phyloP scores from a whole-genome alignment of 306 rosid species.

The Coriaria nepalensis region DNA sequence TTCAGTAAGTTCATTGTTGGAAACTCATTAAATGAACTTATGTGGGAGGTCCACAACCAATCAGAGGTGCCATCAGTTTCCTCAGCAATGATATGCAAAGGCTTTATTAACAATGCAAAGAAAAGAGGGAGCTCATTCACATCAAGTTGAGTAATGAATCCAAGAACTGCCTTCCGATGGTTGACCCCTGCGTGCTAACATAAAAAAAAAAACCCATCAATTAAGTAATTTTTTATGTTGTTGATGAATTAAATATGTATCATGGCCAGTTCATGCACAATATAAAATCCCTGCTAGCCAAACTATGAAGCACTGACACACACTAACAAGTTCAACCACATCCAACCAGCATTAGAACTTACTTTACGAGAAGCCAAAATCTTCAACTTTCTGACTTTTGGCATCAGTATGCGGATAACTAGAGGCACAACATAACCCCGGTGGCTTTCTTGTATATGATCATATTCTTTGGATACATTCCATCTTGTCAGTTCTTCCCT shows the following conservation, averaged over 20 bases:
- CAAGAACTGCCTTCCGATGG: conserved; percentile 77
- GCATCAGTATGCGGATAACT: conserved; percentile 71
- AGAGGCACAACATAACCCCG: conserved; percentile 57
- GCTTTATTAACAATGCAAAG: conserved; percentile 65
- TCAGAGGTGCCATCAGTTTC: conserved; percentile 43
- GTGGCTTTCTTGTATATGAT: conserved; percentile 50
- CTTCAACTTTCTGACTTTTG: conserved; percentile 77
- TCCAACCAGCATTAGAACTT: conserved; percentile 6
- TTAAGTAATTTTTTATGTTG: conserved; percentile 8
- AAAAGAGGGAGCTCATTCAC: conserved; percentile 73
- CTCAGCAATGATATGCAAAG: conserved; percentile 46
- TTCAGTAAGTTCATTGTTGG: conserved; percentile 38
- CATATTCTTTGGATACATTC: conserved; percentile 69
- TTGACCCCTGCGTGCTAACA: conserved; percentile 64
- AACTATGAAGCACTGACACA: neutral
- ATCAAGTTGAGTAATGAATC: conserved; percentile 71
- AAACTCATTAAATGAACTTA: conserved; percentile 29
- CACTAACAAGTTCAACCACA: neutral
- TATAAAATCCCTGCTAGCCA: neutral
- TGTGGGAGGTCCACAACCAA: conserved; percentile 47
- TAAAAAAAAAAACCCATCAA: conserved; percentile 7
- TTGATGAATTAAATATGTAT: neutral
- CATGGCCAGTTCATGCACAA: neutral
- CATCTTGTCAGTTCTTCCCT: conserved; percentile 86
- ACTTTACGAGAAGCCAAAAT: conserved; percentile 84